Conservation (phyloP, 2,329 filamentous ascomycete species). For the Venturia aucupariae region DNA sequence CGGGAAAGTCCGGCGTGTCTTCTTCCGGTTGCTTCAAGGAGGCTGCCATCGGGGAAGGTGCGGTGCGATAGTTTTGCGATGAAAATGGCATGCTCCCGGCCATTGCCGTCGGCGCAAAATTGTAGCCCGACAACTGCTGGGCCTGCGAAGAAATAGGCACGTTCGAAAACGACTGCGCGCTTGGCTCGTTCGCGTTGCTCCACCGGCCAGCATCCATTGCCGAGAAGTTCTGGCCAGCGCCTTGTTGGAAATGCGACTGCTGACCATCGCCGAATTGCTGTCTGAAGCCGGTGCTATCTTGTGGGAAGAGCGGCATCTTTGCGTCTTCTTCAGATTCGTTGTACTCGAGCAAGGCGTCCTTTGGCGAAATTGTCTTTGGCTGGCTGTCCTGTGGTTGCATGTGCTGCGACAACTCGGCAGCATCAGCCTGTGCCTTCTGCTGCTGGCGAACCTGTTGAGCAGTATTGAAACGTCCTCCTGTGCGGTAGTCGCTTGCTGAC, state of each 20-base stretch:
- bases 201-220: background rate
- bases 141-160: slow-evolving; percentile 18
- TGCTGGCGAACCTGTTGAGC: slow-evolving; percentile 53
- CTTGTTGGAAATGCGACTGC: slow-evolving; percentile 1
- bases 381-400: slow-evolving; percentile 26
- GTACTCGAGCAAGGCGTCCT: slow-evolving; percentile 83
- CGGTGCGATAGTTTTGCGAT: slow-evolving; percentile 25
- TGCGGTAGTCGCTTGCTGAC: slow-evolving; percentile 1
- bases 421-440: slow-evolving; percentile 51
- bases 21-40: slow-evolving; percentile 27
- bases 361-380: slow-evolving; percentile 83
- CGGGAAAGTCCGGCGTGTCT: slow-evolving; percentile 48
- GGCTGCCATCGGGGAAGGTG: slow-evolving; percentile 14
- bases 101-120: slow-evolving; percentile 37
- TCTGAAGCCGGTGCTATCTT: slow-evolving; percentile 21
- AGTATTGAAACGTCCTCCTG: slow-evolving; percentile 36
- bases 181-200: slow-evolving; percentile 9
- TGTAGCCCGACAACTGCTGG: slow-evolving; percentile 29
- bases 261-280: slow-evolving; percentile 9
- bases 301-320: slow-evolving; percentile 64
- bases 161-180: slow-evolving; percentile 17
- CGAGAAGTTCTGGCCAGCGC: background rate
- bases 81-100: slow-evolving; percentile 24
- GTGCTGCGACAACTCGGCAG: slow-evolving; percentile 34
- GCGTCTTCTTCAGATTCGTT: slow-evolving; percentile 62